These are phyloP conservation scores for Penstemon davidsonii DNA, from an alignment of 257 asterid genomes.

Conservation along the genomic window DNA sequence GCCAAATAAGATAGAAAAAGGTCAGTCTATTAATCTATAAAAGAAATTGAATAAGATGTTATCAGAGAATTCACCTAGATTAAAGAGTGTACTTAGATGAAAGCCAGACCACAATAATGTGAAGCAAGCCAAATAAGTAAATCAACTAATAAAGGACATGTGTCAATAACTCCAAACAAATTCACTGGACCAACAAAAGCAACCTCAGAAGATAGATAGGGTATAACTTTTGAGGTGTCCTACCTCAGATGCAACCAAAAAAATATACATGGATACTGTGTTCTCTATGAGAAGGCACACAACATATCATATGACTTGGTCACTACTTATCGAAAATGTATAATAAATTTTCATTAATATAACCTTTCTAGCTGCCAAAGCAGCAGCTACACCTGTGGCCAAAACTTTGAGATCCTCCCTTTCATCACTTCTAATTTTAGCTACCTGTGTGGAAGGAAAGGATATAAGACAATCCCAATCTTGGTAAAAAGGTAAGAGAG, in stretches of 20 bases:
- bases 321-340: not conserved
- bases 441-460: constrained; percentile 61
- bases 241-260: constrained; percentile 9
- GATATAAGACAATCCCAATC: constrained; percentile 27
- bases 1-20: constrained; percentile 19
- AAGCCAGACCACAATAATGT: constrained; percentile 20
- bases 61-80: constrained; percentile 15
- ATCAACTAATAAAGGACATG: constrained; percentile 21
- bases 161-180: constrained; percentile 11
- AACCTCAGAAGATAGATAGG: constrained; percentile 19
- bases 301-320: not conserved
- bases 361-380: constrained; percentile 97
- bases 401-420: constrained; percentile 98
- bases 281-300: not conserved
- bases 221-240: not conserved
- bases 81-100: constrained; percentile 11
- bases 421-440: constrained; percentile 94
- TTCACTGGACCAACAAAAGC: constrained; percentile 4
- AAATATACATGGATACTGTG: not conserved
- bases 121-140: constrained; percentile 22
- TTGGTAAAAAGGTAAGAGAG: constrained; percentile 7
- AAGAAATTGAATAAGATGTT: constrained; percentile 7
- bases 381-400: constrained; percentile 98
- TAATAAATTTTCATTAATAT: constrained; percentile 12
- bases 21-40: constrained; percentile 14